These are phyloP conservation scores for Chalciporus piperatoides DNA, from an alignment of 1,284 basidiomycete genomes.

Conservation along the genomic window DNA sequence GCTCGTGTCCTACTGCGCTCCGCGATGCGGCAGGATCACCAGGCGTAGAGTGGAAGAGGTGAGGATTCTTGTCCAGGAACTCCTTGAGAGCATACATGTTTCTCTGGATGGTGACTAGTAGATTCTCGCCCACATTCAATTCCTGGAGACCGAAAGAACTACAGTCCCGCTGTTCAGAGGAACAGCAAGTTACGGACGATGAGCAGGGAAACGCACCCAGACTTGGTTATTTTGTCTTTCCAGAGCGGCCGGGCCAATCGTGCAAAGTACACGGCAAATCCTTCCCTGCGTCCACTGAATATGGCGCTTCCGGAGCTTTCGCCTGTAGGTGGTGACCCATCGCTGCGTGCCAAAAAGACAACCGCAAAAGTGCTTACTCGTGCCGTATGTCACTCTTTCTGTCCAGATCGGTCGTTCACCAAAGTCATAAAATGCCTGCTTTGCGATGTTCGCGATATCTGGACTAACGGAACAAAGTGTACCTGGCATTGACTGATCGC, in stretches of 20 bases:
- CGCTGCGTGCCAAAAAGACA: constrained; percentile 3
- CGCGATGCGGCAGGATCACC: constrained; percentile 57
- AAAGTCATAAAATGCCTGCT: constrained; percentile 80
- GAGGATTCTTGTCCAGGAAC: constrained; percentile 74
- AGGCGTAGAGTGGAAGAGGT: constrained; percentile 73
- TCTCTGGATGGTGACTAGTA: constrained; percentile 69
- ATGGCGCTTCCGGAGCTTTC: constrained; percentile 71
- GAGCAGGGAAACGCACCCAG: constrained; percentile 42
- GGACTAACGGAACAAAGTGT: constrained; percentile 50
- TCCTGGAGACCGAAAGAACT: constrained; percentile 48
- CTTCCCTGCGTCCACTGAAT: constrained; percentile 89
- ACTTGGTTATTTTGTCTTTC: constrained; percentile 71
- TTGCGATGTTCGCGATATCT: constrained; percentile 66
- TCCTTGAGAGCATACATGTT: constrained; percentile 76
- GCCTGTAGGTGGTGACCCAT: constrained; percentile 34
- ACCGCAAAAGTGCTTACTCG: constrained; percentile 43
- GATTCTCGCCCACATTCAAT: constrained; percentile 59
- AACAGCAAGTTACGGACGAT: not conserved
- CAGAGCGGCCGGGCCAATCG: constrained; percentile 85
- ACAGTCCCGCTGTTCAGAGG: constrained; percentile 1
- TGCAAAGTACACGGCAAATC: constrained; percentile 83
- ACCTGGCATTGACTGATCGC: constrained; percentile 46
- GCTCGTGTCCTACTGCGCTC: constrained; percentile 55
- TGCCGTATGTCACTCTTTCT: constrained; percentile 67
- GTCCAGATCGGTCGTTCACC: constrained; percentile 79